Evolutionary conservation across 2,329 filamentous ascomycete genomes (phyloP), one percentile per base, ranked within the genome.

Genomic region (Nemania sp.): DNA sequence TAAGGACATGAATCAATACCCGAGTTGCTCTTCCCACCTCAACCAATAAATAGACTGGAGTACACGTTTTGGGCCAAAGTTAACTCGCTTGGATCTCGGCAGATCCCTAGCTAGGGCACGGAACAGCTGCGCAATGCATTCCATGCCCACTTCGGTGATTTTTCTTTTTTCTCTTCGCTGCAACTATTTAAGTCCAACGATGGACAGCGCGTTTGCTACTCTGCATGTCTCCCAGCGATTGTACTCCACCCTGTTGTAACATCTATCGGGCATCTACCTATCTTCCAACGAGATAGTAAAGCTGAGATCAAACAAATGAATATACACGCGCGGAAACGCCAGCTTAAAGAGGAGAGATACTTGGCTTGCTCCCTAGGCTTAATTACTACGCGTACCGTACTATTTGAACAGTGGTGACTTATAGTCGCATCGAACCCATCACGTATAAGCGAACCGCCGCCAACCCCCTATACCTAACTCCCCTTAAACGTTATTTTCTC

Each of bases 1-100:
- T 52, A 61, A 27, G 52, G 43, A 49, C 55, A 61, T 27, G 29
- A 57, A 62, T 57, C 26, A 57, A 62, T 66, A 66, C 64, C 58
- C 64, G 26, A 13, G 20, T 41, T 52, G 24, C 43, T 59, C 45
- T 45, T 27, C 24, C 58, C 24, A 61, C 43, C 51, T 52, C 38
- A 55, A 35, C 63, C 47, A 57, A 62, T 62, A 26, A 27, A 51
- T 51, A 57, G 58, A 62, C 43, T 29, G 64, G 52, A 22, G 58
- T 45, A 66, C 26, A 53, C 47, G n/a, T 43, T 65, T 60, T 51
- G 41, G 43, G 22, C 26, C 41, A 54, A 56, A 53, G 38, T 51
- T 45, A 18, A 52, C 43, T 56, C 18, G 20, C 26, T 61, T 56
- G 43, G 20, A 51, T 55, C 18, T 35, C 55, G 29, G 56, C 51